phyloP scores from a whole-genome alignment of 1,139 yeast species.

The Tardiomyces blankii region DNA sequence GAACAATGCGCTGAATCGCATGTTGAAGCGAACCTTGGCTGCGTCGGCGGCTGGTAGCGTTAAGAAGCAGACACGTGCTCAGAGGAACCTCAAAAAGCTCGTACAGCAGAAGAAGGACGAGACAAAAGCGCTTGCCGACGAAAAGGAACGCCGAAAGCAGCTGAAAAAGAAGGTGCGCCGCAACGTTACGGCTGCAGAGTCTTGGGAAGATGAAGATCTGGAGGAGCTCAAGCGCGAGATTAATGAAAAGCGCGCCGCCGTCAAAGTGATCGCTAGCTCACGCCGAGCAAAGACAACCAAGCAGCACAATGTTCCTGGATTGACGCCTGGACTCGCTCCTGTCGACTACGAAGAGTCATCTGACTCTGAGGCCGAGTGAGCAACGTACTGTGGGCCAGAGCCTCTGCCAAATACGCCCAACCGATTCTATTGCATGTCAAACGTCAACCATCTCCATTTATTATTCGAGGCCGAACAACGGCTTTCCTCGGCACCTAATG shows the following conservation, averaged over 20 bases:
- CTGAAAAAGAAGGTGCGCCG: constrained; percentile 2
- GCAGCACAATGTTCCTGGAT: constrained; percentile 7
- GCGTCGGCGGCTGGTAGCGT: not conserved
- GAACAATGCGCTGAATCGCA: constrained; percentile 1
- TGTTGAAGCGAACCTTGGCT: constrained; percentile 2
- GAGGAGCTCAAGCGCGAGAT: not conserved
- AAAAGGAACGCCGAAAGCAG: not conserved
- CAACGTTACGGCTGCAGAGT: constrained; percentile 2
- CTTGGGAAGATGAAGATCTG: constrained; percentile 2
- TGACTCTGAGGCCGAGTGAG: not conserved
- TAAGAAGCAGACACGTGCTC: not conserved
- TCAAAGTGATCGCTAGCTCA: constrained; percentile 4
- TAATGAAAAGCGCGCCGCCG: constrained; percentile 1
- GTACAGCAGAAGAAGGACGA: not conserved
- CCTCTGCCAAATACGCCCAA: too few relatives aligned
- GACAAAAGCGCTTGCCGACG: not conserved
- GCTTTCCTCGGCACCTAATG: too few relatives aligned
- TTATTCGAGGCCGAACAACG: too few relatives aligned
- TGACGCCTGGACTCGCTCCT: constrained; percentile 18
- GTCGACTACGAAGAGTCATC: constrained; percentile 11
- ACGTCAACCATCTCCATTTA: too few relatives aligned
- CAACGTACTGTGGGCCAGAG: too few relatives aligned
- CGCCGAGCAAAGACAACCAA: not conserved
- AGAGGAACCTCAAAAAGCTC: not conserved
- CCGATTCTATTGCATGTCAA: too few relatives aligned